Evolutionary conservation across 176 grass and related monocot genomes (phyloP).

Genomic region (Eragrostis nindensis): DNA sequence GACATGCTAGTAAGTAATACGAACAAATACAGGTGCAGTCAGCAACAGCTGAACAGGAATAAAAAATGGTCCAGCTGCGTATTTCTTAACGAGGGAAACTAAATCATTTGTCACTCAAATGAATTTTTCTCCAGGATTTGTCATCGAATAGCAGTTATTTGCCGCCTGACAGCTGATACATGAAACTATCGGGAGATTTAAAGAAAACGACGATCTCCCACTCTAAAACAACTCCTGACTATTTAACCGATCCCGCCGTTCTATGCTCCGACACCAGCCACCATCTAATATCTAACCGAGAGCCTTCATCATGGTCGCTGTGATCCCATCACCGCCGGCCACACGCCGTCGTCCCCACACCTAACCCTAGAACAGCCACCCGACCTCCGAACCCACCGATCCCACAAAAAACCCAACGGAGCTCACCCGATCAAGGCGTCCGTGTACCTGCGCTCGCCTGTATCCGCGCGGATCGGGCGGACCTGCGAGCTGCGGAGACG

Average conservation of each 20-base stretch:
- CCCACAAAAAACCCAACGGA: background rate
- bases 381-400: background rate
- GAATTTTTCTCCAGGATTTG: background rate
- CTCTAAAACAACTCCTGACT: background rate
- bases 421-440: background rate
- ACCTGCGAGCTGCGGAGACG: constrained; percentile 23
- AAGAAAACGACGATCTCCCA: too few species aligned
- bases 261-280: background rate
- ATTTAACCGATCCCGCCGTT: too few species aligned
- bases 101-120: background rate
- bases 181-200: background rate
- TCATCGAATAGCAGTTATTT: background rate
- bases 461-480: background rate
- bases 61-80: background rate
- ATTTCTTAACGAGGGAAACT: background rate
- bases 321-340: background rate
- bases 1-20: background rate
- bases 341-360: constrained; percentile 2
- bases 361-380: constrained; percentile 39
- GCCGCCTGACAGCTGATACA: background rate
- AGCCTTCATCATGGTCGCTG: constrained; percentile 11
- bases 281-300: background rate
- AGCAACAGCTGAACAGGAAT: background rate
- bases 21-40: background rate
- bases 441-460: background rate